phyloP scores from a whole-genome alignment of 495 filamentous ascomycete genomes.

The Copromyces sp. region DNA sequence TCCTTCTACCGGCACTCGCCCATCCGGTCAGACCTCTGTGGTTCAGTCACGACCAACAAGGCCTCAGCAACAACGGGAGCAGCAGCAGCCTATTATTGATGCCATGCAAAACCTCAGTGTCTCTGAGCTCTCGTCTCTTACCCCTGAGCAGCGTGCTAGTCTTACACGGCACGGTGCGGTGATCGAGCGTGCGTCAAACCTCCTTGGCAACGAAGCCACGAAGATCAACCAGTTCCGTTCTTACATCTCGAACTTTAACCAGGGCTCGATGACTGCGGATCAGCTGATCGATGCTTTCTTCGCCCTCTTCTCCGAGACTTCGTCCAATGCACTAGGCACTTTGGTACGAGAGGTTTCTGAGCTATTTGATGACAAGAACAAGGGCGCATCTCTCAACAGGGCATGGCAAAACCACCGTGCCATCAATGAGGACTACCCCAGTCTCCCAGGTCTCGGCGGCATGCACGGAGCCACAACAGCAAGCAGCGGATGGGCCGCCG shows the following conservation, averaged over 20 bases:
- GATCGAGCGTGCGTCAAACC: slow-evolving; percentile 68
- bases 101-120: slow-evolving; percentile 31
- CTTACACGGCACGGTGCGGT: slow-evolving; percentile 68
- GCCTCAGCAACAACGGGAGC: slow-evolving; percentile 9
- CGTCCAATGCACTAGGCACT: slow-evolving; percentile 70
- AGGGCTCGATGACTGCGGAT: slow-evolving; percentile 52
- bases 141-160: slow-evolving; percentile 70
- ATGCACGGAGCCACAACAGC: slow-evolving; percentile 39
- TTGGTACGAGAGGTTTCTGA: slow-evolving; percentile 88
- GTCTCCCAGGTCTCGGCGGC: slow-evolving; percentile 63
- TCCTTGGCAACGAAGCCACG: slow-evolving; percentile 60
- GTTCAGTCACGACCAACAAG: slow-evolving; percentile 26
- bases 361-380: slow-evolving; percentile 73
- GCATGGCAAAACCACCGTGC: slow-evolving; percentile 93
- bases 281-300: slow-evolving; percentile 74
- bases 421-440: slow-evolving; percentile 93
- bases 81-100: slow-evolving; percentile 14
- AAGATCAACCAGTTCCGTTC: slow-evolving; percentile 70
- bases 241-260: slow-evolving; percentile 65
- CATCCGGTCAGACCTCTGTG: slow-evolving; percentile 8
- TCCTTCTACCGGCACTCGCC: slow-evolving; percentile 50
- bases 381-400: slow-evolving; percentile 59
- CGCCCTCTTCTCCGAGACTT: slow-evolving; percentile 67
- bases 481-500: slow-evolving; percentile 40
- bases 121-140: slow-evolving; percentile 34